phyloP scores from a whole-genome alignment of 768 basidiomycete species.

The Boletus bicolor region DNA sequence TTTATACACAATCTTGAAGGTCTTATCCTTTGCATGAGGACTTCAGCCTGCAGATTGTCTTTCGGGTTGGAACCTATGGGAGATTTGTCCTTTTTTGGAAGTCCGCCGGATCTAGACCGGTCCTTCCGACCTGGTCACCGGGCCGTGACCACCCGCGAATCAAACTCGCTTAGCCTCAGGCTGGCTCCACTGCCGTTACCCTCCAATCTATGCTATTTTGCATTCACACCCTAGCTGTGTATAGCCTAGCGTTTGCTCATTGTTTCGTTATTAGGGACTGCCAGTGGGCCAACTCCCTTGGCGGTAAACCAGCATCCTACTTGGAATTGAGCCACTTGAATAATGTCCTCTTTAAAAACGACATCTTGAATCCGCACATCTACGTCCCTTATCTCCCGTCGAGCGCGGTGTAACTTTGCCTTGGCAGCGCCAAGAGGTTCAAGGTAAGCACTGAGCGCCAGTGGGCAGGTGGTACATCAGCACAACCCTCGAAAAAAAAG shows the following conservation, averaged over 20 bases:
- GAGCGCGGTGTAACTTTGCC: background rate
- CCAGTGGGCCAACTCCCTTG: background rate
- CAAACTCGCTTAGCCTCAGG: no score
- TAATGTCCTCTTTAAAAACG: background rate
- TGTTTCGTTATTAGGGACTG: background rate
- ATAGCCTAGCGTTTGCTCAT: background rate
- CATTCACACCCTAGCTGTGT: no score
- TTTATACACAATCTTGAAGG: background rate
- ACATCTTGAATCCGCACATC: background rate
- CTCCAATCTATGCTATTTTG: no score
- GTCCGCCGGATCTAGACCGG: background rate
- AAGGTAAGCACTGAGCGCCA: background rate
- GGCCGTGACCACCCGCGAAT: no score
- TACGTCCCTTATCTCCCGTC: background rate
- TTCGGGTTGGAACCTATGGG: background rate
- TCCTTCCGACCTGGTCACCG: no score
- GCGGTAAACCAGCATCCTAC: background rate
- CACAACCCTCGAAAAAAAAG: background rate
- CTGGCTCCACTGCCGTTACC: no score
- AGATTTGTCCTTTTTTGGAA: conserved; percentile 5
- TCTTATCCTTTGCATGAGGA: background rate
- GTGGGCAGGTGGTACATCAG: conserved; percentile 1
- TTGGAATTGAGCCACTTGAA: background rate
- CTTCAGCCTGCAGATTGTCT: background rate
- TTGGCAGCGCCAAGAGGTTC: background rate